These are phyloP conservation scores for Avicennia marina DNA, from an alignment of 257 asterid species.

Conservation along the genomic window DNA sequence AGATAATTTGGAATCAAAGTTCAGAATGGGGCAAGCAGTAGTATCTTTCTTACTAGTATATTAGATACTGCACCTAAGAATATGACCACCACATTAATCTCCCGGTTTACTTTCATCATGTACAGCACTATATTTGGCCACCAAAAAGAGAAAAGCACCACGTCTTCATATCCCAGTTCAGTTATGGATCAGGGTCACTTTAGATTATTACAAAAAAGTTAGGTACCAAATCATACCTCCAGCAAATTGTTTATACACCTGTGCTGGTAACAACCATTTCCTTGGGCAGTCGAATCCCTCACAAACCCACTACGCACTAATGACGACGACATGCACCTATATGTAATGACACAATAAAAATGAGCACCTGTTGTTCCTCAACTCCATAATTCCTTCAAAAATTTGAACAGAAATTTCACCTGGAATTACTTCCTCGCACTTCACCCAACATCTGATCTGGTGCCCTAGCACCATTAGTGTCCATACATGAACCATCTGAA, in stretches of 20 bases:
- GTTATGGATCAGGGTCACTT: not conserved
- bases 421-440: conserved; percentile 86
- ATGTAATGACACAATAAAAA: conserved; percentile 1
- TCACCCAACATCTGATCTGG: conserved; percentile 99
- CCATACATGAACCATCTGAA: conserved; percentile 99
- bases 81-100: not conserved
- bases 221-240: conserved; percentile 46
- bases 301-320: conserved; percentile 89
- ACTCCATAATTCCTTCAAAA: not conserved
- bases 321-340: conserved; percentile 90
- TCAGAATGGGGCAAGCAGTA: not conserved
- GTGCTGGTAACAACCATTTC: conserved; percentile 93
- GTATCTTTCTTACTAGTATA: not conserved
- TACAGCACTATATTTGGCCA: not conserved
- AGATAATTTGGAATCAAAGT: not conserved
- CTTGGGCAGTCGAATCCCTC: conserved; percentile 83
- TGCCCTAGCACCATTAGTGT: conserved; percentile 86
- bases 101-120: not conserved
- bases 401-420: conserved; percentile 46
- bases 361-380: too few relatives aligned
- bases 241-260: conserved; percentile 63
- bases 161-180: not conserved
- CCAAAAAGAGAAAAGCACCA: not conserved
- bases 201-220: not conserved
- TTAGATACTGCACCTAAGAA: too few relatives aligned